Conservation (phyloP, 495 filamentous ascomycete genomes). For the Pseudomonodictys pantanalensis region DNA sequence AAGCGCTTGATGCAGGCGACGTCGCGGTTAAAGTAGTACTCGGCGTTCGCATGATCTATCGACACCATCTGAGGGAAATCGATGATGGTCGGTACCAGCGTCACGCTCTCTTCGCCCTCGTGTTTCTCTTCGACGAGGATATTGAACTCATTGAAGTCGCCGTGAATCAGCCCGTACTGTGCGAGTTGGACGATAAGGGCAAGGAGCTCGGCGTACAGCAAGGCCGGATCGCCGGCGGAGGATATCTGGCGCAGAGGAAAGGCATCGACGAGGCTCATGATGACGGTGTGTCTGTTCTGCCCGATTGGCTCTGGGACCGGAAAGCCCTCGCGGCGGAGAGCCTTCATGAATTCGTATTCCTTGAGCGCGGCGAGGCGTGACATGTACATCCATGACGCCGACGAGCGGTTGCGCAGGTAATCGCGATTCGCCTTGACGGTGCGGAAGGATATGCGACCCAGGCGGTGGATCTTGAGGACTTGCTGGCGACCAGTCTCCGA, state of each 20-base stretch:
- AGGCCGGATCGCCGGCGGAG: constrained; percentile 70
- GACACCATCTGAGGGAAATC: constrained; percentile 99
- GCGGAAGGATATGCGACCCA: constrained; percentile 95
- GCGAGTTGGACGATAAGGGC: constrained; percentile 80
- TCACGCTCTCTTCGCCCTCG: constrained; percentile 29
- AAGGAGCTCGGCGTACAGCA: constrained; percentile 84
- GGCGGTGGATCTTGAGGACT: constrained; percentile 88
- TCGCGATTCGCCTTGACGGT: constrained; percentile 93
- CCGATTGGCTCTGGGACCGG: constrained; percentile 81
- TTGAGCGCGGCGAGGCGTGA: constrained; percentile 85
- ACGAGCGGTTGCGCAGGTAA: constrained; percentile 78
- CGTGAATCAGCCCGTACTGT: constrained; percentile 88
- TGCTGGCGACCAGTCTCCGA: constrained; percentile 55
- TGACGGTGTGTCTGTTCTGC: constrained; percentile 87
- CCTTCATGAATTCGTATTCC: constrained; percentile 90
- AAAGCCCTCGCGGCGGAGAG: constrained; percentile 76
- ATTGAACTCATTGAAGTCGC: constrained; percentile 99
- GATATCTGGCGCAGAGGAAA: constrained; percentile 85
- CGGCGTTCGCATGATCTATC: constrained; percentile 87
- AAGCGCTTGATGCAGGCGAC: constrained; percentile 91
- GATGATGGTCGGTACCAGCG: constrained; percentile 72
- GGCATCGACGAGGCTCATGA: constrained; percentile 88
- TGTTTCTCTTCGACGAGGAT: constrained; percentile 71
- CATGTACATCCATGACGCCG: constrained; percentile 96
- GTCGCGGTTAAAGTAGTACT: constrained; percentile 94